Conservation (phyloP, 2,329 filamentous ascomycete species). For the Fusarium coicis region DNA sequence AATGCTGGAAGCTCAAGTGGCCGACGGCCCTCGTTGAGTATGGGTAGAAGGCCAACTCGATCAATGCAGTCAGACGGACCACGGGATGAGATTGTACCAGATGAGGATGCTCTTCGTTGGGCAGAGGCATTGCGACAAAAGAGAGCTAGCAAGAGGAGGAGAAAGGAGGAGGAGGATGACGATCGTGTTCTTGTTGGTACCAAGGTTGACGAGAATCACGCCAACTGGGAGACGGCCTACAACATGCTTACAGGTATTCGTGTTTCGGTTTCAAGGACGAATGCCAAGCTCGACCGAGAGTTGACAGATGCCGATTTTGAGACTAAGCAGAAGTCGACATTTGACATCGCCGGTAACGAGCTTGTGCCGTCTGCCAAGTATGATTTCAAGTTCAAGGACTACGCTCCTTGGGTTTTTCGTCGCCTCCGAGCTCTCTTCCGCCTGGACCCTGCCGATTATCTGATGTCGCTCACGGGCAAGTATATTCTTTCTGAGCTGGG, state of each 20-base stretch:
- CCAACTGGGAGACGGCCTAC: slow-evolving; percentile 97
- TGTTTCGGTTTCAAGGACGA: slow-evolving; percentile 94
- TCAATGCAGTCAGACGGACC: slow-evolving; percentile 87
- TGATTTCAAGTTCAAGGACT: slow-evolving; percentile 99
- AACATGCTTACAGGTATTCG: slow-evolving; percentile 99
- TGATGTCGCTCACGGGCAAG: slow-evolving; percentile 98
- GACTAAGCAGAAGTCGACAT: slow-evolving; percentile 96
- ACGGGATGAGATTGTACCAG: slow-evolving; percentile 83
- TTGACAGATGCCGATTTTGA: slow-evolving; percentile 93
- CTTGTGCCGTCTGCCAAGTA: slow-evolving; percentile 98
- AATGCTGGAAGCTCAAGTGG: slow-evolving; percentile 62
- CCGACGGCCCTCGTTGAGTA: slow-evolving; percentile 83
- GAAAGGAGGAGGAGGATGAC: slow-evolving; percentile 88
- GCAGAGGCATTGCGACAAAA: slow-evolving; percentile 94
- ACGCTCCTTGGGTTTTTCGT: slow-evolving; percentile 99
- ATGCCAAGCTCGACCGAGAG: slow-evolving; percentile 93
- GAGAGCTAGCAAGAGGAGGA: slow-evolving; percentile 84
- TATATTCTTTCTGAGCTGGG: slow-evolving; percentile 98
- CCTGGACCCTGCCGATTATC: slow-evolving; percentile 95
- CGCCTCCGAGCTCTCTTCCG: slow-evolving; percentile 88
- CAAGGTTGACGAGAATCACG: slow-evolving; percentile 96
- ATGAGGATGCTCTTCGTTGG: slow-evolving; percentile 92
- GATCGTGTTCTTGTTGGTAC: slow-evolving; percentile 95
- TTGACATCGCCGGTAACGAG: slow-evolving; percentile 98
- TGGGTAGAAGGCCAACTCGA: slow-evolving; percentile 83